phyloP scores from a whole-genome alignment of 192 early-diverging fungal species.

The Diversispora epigaea region DNA sequence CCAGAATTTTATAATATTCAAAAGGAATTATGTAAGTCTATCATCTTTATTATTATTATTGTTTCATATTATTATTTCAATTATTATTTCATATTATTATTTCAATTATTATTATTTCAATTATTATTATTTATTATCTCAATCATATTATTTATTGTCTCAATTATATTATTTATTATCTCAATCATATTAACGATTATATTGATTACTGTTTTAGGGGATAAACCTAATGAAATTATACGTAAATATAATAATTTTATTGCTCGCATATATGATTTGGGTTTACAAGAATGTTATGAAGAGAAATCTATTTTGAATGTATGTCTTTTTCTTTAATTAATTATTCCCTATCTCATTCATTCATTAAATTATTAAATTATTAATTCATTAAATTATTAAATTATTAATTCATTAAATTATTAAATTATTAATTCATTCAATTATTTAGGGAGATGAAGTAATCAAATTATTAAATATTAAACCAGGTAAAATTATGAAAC shows the following conservation, averaged over 20 bases:
- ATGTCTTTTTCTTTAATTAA: neutral
- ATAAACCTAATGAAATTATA: constrained; percentile 10
- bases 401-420: neutral
- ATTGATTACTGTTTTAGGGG: neutral
- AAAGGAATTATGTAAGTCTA: constrained; percentile 33
- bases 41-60: no score
- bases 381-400: neutral
- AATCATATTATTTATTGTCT: no score
- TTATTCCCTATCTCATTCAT: neutral
- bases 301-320: constrained; percentile 51
- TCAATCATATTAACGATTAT: neutral
- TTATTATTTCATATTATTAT: neutral
- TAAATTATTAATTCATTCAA: neutral
- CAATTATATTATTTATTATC: no score
- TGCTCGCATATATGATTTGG: constrained; percentile 15
- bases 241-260: constrained; percentile 40
- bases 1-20: constrained; percentile 38
- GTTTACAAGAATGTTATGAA: constrained; percentile 34
- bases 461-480: constrained; percentile 61
- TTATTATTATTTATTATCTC: neutral
- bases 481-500: constrained; percentile 69
- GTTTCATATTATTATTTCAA: no score
- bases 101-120: neutral
- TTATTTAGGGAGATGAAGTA: constrained; percentile 66
- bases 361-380: neutral